phyloP scores from a whole-genome alignment of 495 filamentous ascomycete species.

The Glonium stellatum region DNA sequence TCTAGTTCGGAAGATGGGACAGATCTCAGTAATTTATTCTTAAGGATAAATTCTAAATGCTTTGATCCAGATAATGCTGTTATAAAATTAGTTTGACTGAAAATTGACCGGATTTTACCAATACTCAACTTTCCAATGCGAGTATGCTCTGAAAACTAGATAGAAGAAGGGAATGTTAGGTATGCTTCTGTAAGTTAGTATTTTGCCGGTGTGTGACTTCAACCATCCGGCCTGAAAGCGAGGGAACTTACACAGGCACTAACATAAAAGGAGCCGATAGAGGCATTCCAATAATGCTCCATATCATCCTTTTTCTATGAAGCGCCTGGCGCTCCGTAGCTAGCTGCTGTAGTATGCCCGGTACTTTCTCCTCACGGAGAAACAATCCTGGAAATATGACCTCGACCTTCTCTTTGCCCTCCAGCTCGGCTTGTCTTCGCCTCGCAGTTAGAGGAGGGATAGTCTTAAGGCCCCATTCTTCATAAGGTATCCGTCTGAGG shows the following conservation, averaged over 20 bases:
- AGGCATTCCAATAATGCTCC: conserved; percentile 76
- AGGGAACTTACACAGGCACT: conserved; percentile 65
- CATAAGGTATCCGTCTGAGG: conserved; percentile 80
- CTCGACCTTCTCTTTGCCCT: conserved; percentile 61
- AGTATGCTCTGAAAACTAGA: conserved; percentile 70
- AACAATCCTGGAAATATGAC: conserved; percentile 69
- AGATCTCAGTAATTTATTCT: conserved; percentile 58
- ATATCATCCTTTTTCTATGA: conserved; percentile 68
- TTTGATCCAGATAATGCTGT: conserved; percentile 72
- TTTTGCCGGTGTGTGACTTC: not conserved
- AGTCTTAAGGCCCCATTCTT: conserved; percentile 96
- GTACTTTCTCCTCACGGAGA: conserved; percentile 55
- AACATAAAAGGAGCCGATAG: conserved; percentile 74
- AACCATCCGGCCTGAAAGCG: not conserved
- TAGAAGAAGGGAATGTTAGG: conserved; percentile 99
- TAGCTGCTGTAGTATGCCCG: conserved; percentile 54
- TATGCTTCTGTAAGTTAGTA: conserved; percentile 48
- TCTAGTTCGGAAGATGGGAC: conserved; percentile 61
- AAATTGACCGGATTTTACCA: not conserved
- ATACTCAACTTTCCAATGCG: conserved; percentile 56
- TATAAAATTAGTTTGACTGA: conserved; percentile 13
- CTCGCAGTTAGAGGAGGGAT: conserved; percentile 75
- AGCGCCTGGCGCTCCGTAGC: conserved; percentile 72
- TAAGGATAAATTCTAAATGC: conserved; percentile 73
- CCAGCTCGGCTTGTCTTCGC: conserved; percentile 52